phyloP scores from a whole-genome alignment of 441 rosid genomes.

The Geranium incanum region DNA sequence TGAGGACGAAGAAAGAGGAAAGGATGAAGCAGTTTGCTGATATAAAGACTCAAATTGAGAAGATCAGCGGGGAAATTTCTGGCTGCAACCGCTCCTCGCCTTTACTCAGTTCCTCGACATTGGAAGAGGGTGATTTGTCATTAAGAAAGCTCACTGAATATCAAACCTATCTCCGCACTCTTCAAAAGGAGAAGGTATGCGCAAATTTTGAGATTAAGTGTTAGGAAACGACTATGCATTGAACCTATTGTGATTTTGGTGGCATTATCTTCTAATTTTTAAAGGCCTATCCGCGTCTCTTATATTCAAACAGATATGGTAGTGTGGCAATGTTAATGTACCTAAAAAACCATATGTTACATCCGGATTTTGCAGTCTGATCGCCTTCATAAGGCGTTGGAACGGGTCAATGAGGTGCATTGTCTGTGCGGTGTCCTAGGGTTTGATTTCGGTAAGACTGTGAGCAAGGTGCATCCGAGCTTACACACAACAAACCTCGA shows the following conservation, averaged over 20 bases:
- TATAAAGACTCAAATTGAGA: slow-evolving; percentile 67
- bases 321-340: too few relatives aligned
- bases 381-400: slow-evolving; percentile 77
- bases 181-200: slow-evolving; percentile 84
- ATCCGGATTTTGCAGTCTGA: slow-evolving; percentile 59
- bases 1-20: slow-evolving; percentile 71
- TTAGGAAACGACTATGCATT: neutral
- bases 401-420: slow-evolving; percentile 75
- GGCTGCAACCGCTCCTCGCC: slow-evolving; percentile 40
- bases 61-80: slow-evolving; percentile 74
- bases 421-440: slow-evolving; percentile 79
- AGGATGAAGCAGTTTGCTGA: slow-evolving; percentile 72
- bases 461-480: slow-evolving; percentile 90
- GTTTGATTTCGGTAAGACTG: slow-evolving; percentile 69
- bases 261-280: neutral
- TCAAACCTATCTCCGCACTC: slow-evolving; percentile 67
- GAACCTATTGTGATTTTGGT: too few relatives aligned
- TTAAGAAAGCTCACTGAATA: slow-evolving; percentile 74
- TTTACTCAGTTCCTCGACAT: slow-evolving; percentile 35
- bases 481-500: slow-evolving; percentile 56
- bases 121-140: slow-evolving; percentile 77
- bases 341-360: neutral
- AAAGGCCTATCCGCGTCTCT: neutral
- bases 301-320: too few relatives aligned
- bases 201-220: neutral